Evolutionary conservation across 1,139 yeast genomes (phyloP).

Genomic region (Pichia sp.): DNA sequence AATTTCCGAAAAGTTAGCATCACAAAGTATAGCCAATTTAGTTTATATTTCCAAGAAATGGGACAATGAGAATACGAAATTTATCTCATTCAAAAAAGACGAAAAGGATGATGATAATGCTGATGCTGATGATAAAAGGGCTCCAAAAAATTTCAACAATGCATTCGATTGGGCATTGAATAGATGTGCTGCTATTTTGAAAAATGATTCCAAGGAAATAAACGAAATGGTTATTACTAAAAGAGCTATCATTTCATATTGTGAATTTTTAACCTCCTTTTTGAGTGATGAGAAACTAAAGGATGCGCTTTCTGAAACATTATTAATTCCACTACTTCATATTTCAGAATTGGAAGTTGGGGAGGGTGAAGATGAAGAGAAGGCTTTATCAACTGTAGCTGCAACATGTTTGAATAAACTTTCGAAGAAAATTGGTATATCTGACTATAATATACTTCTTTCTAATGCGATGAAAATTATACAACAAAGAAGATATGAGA

Average conservation of each 20-base stretch:
- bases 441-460: conserved; percentile 61
- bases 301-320: conserved; percentile 28
- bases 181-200: conserved; percentile 55
- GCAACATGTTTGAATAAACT: conserved; percentile 65
- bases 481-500: conserved; percentile 59
- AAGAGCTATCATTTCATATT: conserved; percentile 55
- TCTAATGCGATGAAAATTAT: conserved; percentile 59
- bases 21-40: conserved; percentile 62
- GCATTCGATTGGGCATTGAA: conserved; percentile 64
- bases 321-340: conserved; percentile 57
- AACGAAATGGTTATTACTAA: conserved; percentile 53
- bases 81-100: conserved; percentile 25
- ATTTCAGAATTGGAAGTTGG: conserved; percentile 42
- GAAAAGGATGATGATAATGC: no score
- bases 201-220: conserved; percentile 52
- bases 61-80: conserved; percentile 43
- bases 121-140: conserved; percentile 25
- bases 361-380: conserved; percentile 40
- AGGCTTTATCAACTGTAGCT: conserved; percentile 46
- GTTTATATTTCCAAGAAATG: conserved; percentile 58
- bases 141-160: conserved; percentile 25
- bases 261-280: conserved; percentile 38
- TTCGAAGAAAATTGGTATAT: conserved; percentile 65
- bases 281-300: conserved; percentile 36
- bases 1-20: conserved; percentile 57